These are phyloP conservation scores for Massarina eburnea DNA, from an alignment of 2,329 filamentous ascomycete genomes.

Conservation along the genomic window DNA sequence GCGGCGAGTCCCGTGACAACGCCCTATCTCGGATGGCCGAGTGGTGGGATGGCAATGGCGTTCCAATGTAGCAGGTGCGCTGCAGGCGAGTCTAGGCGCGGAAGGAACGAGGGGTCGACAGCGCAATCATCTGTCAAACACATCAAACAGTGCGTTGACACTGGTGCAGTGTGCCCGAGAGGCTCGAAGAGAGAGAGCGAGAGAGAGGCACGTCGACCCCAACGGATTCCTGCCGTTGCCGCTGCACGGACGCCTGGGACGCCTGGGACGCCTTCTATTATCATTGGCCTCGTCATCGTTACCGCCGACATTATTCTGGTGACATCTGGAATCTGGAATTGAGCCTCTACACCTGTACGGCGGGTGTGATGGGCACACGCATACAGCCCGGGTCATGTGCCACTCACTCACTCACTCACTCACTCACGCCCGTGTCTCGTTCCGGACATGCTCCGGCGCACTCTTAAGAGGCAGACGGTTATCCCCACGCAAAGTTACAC, in stretches of 20 bases:
- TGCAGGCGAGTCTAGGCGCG: slow-evolving; percentile 9
- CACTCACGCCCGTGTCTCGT: neutral
- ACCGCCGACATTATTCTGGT: neutral
- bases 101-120: neutral
- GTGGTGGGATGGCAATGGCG: slow-evolving; percentile 14
- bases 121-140: too few species aligned
- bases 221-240: too few species aligned
- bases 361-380: slow-evolving; percentile 17
- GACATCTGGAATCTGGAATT: neutral
- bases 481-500: neutral
- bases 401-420: slow-evolving; percentile 19
- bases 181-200: too few species aligned
- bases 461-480: too few species aligned
- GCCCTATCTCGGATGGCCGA: too few species aligned
- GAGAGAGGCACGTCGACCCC: too few species aligned
- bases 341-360: slow-evolving; percentile 6
- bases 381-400: slow-evolving; percentile 23
- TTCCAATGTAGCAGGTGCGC: slow-evolving; percentile 20
- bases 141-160: slow-evolving; percentile 5
- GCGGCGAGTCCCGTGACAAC: slow-evolving; percentile 11
- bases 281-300: slow-evolving; percentile 1
- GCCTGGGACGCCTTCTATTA: neutral
- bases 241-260: neutral
- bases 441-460: too few species aligned
- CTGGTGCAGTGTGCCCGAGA: too few species aligned